These are phyloP conservation scores for Pseudoneurospora amorphoporcata DNA, from an alignment of 495 filamentous ascomycete genomes.

Conservation along the genomic window DNA sequence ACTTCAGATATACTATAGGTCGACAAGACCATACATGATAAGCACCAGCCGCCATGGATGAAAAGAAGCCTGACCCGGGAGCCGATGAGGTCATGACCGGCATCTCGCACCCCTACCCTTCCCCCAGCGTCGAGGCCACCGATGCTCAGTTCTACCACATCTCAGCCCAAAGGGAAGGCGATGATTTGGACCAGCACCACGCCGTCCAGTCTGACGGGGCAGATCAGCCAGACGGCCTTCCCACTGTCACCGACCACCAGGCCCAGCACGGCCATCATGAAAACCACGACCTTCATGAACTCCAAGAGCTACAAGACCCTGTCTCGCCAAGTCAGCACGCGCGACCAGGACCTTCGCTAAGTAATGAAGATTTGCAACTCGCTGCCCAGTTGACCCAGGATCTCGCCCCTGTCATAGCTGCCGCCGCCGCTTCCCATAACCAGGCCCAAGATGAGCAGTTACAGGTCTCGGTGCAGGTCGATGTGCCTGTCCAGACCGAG, in stretches of 20 bases:
- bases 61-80: slow-evolving; percentile 11
- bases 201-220: slow-evolving; percentile 4
- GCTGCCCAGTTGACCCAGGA: slow-evolving; percentile 42
- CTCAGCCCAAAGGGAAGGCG: slow-evolving; percentile 10
- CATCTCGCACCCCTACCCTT: slow-evolving; percentile 19
- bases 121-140: slow-evolving; percentile 14
- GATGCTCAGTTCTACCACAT: slow-evolving; percentile 22
- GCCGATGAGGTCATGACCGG: slow-evolving; percentile 13
- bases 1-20: neutral
- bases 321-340: slow-evolving; percentile 19
- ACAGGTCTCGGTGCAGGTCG: slow-evolving; percentile 7
- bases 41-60: slow-evolving; percentile 11
- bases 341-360: slow-evolving; percentile 18
- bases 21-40: neutral
- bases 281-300: slow-evolving; percentile 17
- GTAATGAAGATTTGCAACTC: slow-evolving; percentile 39
- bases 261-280: slow-evolving; percentile 12
- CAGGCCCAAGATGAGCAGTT: slow-evolving; percentile 14
- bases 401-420: slow-evolving; percentile 25
- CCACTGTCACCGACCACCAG: slow-evolving; percentile 11
- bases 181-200: slow-evolving; percentile 10
- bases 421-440: slow-evolving; percentile 9
- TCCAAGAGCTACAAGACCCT: slow-evolving; percentile 21
- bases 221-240: slow-evolving; percentile 7
- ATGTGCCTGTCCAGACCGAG: neutral